A percentile compares a stretch with the other conserved stretches of the same genome.
These are phyloP conservation scores for Elsinoe arachidis DNA, from an alignment of 2,329 filamentous ascomycete species.

Conservation along the genomic window DNA sequence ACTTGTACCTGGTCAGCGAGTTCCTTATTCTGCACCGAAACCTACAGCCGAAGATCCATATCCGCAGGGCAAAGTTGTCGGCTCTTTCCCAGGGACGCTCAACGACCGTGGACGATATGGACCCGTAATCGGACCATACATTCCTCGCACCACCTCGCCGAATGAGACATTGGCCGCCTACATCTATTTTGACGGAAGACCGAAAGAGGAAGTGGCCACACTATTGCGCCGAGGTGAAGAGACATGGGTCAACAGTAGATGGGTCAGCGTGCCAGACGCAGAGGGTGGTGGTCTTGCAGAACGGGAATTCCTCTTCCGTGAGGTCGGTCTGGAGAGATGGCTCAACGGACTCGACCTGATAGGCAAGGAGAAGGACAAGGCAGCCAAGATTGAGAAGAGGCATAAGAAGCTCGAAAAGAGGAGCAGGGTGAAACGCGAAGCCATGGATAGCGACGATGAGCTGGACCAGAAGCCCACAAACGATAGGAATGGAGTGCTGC, in stretches of 20 bases:
- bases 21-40: conserved; percentile 88
- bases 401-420: conserved; percentile 59
- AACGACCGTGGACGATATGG: conserved; percentile 45
- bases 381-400: conserved; percentile 62
- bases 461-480: conserved; percentile 33
- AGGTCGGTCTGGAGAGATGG: conserved; percentile 93
- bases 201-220: conserved; percentile 95
- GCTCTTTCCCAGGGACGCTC: conserved; percentile 52
- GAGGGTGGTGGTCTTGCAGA: conserved; percentile 93
- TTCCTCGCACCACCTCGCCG: conserved; percentile 81
- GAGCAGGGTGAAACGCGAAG: conserved; percentile 64
- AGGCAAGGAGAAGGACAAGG: conserved; percentile 65
- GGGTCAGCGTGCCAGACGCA: conserved; percentile 86
- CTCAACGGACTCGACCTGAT: conserved; percentile 85
- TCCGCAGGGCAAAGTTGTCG: conserved; percentile 74
- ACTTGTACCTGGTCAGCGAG: conserved; percentile 75
- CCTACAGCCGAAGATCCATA: conserved; percentile 65
- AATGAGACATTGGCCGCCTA: conserved; percentile 98
- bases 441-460: conserved; percentile 41
- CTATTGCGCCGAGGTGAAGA: conserved; percentile 86
- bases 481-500: conserved; percentile 52
- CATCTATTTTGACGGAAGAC: conserved; percentile 94
- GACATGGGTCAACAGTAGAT: conserved; percentile 97
- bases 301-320: conserved; percentile 91
- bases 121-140: conserved; percentile 68